Evolutionary conservation across 495 filamentous ascomycete species (phyloP), one percentile per base, ranked within the genome.

Genomic region (Penicillium maclennaniae): DNA sequence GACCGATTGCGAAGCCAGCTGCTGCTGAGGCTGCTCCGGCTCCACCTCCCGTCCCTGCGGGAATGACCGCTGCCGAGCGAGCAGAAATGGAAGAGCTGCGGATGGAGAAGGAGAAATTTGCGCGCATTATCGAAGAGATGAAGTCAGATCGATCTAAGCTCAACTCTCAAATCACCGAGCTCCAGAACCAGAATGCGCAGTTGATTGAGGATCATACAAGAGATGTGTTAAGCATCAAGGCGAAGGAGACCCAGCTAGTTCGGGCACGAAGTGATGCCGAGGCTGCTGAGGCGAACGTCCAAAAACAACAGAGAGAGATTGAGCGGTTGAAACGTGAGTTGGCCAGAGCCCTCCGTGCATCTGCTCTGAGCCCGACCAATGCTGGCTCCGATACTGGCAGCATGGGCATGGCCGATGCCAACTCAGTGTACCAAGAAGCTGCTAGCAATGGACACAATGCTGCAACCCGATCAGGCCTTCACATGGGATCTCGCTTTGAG

Each of bases 201-300:
- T 78, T 97, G 15, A 97, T 97, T 46, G 95, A 99, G 72, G 93
- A 97, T 59, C 92, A 97, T 62, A 99, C 95, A 2, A 77, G 92
- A 45, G 93, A 97, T 64, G 89, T 96, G 9, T 79, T 99, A 19
- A 89, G 89, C 58, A 92, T 97, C 69, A 97, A 97, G 58, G 95
- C 95, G 31, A 99, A 99, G 68, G 95, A 97, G 67, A 97, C 95
- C 6, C 95, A 99, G 61, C 79, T 99, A 7, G 91, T 97, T 8
- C 84, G 95, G 23, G 91, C 93, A 25, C 82, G 91, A 16, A 87
- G 85, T 60, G 95, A 99, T 55, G 87, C 87, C 41, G 92, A 99
- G 69, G 80, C 88, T 4, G 87, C 91, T 0, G 91, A 96, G 67
- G 84, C 87, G 54, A 85, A 82, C 43, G 88, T 90, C 34, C 84